Conservation (phyloP, 108 stramenopile genomes). For the Cyclotella sp. region DNA sequence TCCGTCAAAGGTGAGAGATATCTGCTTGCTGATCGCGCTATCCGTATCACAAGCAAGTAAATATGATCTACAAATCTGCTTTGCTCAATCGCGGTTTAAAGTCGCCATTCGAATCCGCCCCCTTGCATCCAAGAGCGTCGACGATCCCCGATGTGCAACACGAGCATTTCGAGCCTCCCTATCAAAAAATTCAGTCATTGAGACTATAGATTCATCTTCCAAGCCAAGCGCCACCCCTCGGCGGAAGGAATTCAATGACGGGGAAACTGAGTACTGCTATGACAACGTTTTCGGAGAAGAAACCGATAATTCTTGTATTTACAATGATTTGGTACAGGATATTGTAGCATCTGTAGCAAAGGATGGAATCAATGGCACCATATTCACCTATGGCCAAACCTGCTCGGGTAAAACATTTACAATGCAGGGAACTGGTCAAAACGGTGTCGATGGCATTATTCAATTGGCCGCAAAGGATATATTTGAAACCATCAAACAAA, state of each 20-base stretch:
- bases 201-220: conserved; percentile 47
- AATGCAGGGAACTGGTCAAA: conserved; percentile 77
- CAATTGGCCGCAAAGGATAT: conserved; percentile 85
- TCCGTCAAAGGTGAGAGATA: conserved; percentile 27
- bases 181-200: conserved; percentile 46
- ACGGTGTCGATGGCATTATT: conserved; percentile 62
- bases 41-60: not conserved
- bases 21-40: not conserved
- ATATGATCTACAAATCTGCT: not conserved
- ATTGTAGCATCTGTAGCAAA: conserved; percentile 86
- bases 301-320: conserved; percentile 78
- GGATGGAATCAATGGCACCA: conserved; percentile 94
- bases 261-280: conserved; percentile 82
- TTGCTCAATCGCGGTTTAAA: conserved; percentile 39
- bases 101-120: conserved; percentile 55
- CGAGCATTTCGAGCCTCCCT: conserved; percentile 74
- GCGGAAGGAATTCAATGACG: conserved; percentile 43
- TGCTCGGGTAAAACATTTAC: conserved; percentile 91
- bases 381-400: conserved; percentile 96
- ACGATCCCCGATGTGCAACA: not conserved
- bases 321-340: conserved; percentile 80
- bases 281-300: conserved; percentile 91
- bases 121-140: conserved; percentile 29
- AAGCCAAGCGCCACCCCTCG: conserved; percentile 36
- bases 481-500: conserved; percentile 66